Conservation (phyloP, 2,329 filamentous ascomycete genomes). For the Xylariaceae sp. region DNA sequence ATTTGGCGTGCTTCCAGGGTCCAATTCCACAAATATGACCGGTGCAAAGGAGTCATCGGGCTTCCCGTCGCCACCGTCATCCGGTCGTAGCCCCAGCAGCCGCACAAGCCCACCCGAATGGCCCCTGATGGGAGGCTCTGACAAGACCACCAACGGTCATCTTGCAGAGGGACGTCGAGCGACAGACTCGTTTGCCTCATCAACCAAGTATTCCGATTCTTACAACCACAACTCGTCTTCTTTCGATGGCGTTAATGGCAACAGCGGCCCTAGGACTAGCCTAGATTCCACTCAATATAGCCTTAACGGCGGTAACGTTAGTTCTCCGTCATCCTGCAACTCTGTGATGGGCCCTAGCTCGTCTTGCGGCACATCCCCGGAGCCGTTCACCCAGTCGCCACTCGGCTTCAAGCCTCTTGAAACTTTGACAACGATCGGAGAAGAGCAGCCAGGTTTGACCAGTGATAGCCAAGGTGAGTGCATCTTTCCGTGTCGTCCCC, state of each 20-base stretch:
- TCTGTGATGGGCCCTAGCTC: slow-evolving; percentile 57
- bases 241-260: slow-evolving; percentile 41
- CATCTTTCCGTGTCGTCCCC: background rate
- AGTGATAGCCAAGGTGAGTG: slow-evolving; percentile 45
- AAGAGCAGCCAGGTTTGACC: slow-evolving; percentile 51
- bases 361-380: slow-evolving; percentile 73
- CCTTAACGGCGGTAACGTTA: slow-evolving; percentile 51
- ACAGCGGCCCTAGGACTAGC: slow-evolving; percentile 47
- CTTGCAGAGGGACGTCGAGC: slow-evolving; percentile 36
- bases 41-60: slow-evolving; percentile 21
- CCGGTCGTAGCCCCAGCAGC: slow-evolving; percentile 30
- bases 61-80: slow-evolving; percentile 28
- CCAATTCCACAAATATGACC: slow-evolving; percentile 25
- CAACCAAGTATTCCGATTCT: slow-evolving; percentile 53
- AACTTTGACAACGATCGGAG: slow-evolving; percentile 60
- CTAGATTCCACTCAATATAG: slow-evolving; percentile 49
- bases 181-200: slow-evolving; percentile 41
- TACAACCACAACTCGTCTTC: slow-evolving; percentile 46
- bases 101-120: slow-evolving; percentile 37
- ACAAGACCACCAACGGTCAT: slow-evolving; percentile 35
- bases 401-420: slow-evolving; percentile 60
- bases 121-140: slow-evolving; percentile 32
- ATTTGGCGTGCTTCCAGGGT: slow-evolving; percentile 70
- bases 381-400: slow-evolving; percentile 69
- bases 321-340: slow-evolving; percentile 60